phyloP scores from a whole-genome alignment of 208 protist species.

The Crithidia bombi region DNA sequence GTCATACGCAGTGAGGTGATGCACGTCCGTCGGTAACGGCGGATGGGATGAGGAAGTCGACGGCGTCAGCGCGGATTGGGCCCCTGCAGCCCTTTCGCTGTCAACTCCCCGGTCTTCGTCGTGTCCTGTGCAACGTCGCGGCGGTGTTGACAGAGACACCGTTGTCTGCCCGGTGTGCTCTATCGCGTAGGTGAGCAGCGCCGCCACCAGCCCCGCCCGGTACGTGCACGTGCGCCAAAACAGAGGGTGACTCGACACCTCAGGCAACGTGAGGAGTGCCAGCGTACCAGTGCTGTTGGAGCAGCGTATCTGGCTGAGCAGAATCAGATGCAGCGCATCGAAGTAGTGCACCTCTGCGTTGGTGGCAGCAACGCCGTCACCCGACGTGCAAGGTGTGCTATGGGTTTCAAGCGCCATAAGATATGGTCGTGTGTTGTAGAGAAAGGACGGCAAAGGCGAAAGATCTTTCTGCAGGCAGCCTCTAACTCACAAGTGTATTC shows the following conservation, averaged over 20 bases:
- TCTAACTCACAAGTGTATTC: no score
- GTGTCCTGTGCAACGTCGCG: not conserved
- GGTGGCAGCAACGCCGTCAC: not conserved
- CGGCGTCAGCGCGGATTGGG: no score
- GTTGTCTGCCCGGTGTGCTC: slow-evolving; percentile 22
- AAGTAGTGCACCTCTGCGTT: slow-evolving; percentile 45
- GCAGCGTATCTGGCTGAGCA: slow-evolving; percentile 53
- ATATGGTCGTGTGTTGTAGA: no score
- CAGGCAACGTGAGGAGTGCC: slow-evolving; percentile 42
- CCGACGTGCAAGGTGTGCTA: not conserved
- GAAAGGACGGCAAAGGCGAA: no score
- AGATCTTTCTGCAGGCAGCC: no score
- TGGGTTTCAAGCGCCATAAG: no score
- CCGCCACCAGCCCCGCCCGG: slow-evolving; percentile 53
- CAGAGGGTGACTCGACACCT: slow-evolving; percentile 44
- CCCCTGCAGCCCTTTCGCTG: not conserved
- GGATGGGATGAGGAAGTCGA: not conserved
- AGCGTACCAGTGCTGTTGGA: slow-evolving; percentile 51
- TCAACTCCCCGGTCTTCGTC: not conserved
- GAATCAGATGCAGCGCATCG: slow-evolving; percentile 61
- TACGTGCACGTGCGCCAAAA: slow-evolving; percentile 86
- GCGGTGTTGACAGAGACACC: not conserved
- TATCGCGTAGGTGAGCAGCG: slow-evolving; percentile 43
- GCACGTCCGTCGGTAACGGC: not conserved
- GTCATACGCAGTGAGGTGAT: slow-evolving; percentile 23